Conservation (phyloP, 106 monocot genomes). For the Ottelia alismoides region DNA sequence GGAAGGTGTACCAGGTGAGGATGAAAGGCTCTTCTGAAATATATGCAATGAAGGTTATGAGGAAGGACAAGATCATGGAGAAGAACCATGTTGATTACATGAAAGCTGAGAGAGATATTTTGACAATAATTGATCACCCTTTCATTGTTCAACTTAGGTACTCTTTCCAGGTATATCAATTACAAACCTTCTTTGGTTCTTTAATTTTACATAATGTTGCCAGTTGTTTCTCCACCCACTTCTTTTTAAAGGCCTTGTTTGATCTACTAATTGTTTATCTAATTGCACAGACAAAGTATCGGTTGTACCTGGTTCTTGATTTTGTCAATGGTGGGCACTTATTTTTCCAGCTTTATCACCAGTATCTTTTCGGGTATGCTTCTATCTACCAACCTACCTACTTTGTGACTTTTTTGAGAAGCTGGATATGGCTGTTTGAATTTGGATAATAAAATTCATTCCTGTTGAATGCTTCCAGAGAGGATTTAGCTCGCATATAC, state of each 20-base stretch:
- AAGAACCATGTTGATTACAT: slow-evolving; percentile 96
- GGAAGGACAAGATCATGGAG: slow-evolving; percentile 97
- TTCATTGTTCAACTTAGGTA: slow-evolving; percentile 94
- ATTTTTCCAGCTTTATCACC: slow-evolving; percentile 93
- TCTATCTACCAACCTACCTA: no score
- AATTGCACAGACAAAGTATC: slow-evolving; percentile 96
- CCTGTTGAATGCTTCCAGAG: slow-evolving; percentile 49
- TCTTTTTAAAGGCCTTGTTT: no score
- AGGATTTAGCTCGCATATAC: slow-evolving; percentile 94
- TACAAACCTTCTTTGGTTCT: no score
- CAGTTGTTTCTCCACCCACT: no score
- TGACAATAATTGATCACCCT: slow-evolving; percentile 92
- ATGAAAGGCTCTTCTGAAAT: slow-evolving; percentile 92
- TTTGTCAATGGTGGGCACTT: slow-evolving; percentile 94
- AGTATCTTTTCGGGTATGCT: slow-evolving; percentile 85
- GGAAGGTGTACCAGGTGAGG: slow-evolving; percentile 95
- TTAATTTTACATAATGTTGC: no score
- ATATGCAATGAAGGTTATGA: slow-evolving; percentile 99
- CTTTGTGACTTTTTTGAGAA: no score
- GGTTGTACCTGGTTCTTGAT: slow-evolving; percentile 91
- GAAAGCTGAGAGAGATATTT: slow-evolving; percentile 97
- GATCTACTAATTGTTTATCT: no score
- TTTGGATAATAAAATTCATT: no score
- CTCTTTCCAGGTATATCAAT: slow-evolving; percentile 96
- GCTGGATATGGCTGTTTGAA: no score